phyloP scores from a whole-genome alignment of 805 yeast species.

The Lachancea nothofagi region DNA sequence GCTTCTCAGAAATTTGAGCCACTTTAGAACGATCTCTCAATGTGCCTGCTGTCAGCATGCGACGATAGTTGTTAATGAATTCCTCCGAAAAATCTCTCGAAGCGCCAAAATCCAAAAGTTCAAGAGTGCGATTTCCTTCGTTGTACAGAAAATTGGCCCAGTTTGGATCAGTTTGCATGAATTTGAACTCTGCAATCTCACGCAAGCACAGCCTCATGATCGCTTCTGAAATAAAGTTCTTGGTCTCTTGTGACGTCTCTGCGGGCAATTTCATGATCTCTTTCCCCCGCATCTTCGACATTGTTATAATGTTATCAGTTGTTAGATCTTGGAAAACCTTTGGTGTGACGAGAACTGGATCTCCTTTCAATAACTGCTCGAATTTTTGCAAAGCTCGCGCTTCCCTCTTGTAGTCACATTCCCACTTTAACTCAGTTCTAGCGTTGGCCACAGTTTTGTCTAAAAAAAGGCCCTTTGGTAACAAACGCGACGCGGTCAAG shows the following conservation, averaged over 20 bases:
- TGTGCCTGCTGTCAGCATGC: constrained; percentile 70
- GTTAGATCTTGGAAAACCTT: constrained; percentile 69
- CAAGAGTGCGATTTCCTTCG: constrained; percentile 61
- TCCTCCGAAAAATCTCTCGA: constrained; percentile 69
- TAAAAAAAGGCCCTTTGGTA: constrained; percentile 87
- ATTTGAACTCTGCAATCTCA: constrained; percentile 78
- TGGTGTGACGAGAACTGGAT: constrained; percentile 71
- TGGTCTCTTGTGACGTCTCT: constrained; percentile 54
- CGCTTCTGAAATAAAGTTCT: constrained; percentile 75
- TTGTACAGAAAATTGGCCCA: constrained; percentile 97
- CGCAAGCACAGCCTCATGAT: constrained; percentile 81
- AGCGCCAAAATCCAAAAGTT: constrained; percentile 92
- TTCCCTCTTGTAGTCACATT: constrained; percentile 91
- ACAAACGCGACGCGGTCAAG: constrained; percentile 75
- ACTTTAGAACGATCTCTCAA: constrained; percentile 58
- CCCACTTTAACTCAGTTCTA: constrained; percentile 91
- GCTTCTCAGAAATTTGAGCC: constrained; percentile 55
- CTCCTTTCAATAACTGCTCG: constrained; percentile 51
- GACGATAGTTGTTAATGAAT: constrained; percentile 65
- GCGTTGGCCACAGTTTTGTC: constrained; percentile 93
- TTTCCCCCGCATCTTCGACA: constrained; percentile 80
- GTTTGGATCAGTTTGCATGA: constrained; percentile 98
- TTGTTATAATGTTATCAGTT: constrained; percentile 79
- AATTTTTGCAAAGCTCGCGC: constrained; percentile 71
- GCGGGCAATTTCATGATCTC: constrained; percentile 76